A percentile compares a stretch with the other conserved stretches of the same genome.
Conservation (phyloP, 768 basidiomycete genomes). For the Pleurotus platypus region DNA sequence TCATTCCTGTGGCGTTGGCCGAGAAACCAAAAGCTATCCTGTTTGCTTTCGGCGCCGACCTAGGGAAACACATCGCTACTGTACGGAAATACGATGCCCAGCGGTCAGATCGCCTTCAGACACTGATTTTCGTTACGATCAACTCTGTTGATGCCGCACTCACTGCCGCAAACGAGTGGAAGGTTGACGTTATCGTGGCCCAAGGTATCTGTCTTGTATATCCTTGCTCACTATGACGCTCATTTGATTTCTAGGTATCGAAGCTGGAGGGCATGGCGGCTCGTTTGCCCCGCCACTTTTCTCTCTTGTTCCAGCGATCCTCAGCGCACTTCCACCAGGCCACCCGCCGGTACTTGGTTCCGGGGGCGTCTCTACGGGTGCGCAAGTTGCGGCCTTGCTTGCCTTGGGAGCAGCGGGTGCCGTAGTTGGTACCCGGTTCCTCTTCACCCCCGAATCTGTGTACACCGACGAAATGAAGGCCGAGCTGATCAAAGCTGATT, state of each 20-base stretch:
- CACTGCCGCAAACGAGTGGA: slow-evolving; percentile 40
- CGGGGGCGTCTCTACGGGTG: slow-evolving; percentile 43
- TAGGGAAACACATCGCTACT: slow-evolving; percentile 40
- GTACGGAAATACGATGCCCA: slow-evolving; percentile 31
- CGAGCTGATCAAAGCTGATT: slow-evolving; percentile 28
- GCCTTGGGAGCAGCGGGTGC: slow-evolving; percentile 41
- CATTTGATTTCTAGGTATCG: slow-evolving; percentile 30
- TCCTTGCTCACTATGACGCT: neutral
- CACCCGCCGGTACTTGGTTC: slow-evolving; percentile 40
- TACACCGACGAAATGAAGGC: slow-evolving; percentile 35
- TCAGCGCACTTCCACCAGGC: slow-evolving; percentile 23
- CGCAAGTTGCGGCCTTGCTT: slow-evolving; percentile 38
- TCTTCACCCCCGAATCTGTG: slow-evolving; percentile 39
- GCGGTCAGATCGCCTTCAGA: slow-evolving; percentile 24
- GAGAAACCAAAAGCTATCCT: slow-evolving; percentile 43
- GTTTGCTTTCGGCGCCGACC: slow-evolving; percentile 45
- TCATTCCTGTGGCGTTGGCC: slow-evolving; percentile 36
- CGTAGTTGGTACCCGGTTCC: slow-evolving; percentile 46
- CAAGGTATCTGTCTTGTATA: slow-evolving; percentile 34
- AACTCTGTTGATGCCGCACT: slow-evolving; percentile 41
- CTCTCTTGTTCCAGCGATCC: slow-evolving; percentile 31
- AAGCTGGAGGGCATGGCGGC: slow-evolving; percentile 47
- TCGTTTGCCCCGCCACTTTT: slow-evolving; percentile 32
- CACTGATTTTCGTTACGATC: slow-evolving; percentile 39
- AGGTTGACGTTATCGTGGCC: slow-evolving; percentile 49